Evolutionary conservation across 1,284 basidiomycete species (phyloP).

Genomic region (Blastosporella zonata): DNA sequence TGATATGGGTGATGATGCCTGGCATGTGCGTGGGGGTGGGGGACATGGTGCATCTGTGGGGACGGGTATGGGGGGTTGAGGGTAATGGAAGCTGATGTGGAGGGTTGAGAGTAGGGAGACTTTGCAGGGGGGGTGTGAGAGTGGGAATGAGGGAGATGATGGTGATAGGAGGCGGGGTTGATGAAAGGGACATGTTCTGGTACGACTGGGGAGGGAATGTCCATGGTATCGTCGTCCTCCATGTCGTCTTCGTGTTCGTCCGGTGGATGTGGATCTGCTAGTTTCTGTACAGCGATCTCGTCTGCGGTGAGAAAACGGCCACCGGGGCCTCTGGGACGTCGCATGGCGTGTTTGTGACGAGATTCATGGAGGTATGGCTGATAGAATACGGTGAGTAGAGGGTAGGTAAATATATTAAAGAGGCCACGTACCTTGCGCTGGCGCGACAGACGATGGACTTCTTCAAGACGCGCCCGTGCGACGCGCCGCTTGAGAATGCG

Average conservation of each 20-base stretch:
- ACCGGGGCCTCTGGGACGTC: constrained; percentile 92
- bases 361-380: constrained; percentile 98
- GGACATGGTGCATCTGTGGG: constrained; percentile 68
- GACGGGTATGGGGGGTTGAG: constrained; percentile 52
- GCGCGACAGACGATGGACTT: constrained; percentile 86
- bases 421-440: constrained; percentile 70
- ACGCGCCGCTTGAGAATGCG: constrained; percentile 91
- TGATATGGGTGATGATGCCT: constrained; percentile 59
- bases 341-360: constrained; percentile 96
- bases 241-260: constrained; percentile 32
- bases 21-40: constrained; percentile 72
- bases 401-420: not conserved
- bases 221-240: constrained; percentile 34
- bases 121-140: constrained; percentile 18
- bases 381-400: constrained; percentile 8
- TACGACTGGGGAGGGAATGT: constrained; percentile 24
- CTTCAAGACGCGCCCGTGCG: constrained; percentile 85
- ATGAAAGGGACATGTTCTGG: constrained; percentile 19
- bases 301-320: constrained; percentile 95
- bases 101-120: constrained; percentile 18
- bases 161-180: constrained; percentile 13
- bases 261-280: constrained; percentile 24
- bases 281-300: constrained; percentile 80
- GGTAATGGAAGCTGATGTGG: constrained; percentile 37
- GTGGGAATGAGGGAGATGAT: constrained; percentile 21